These are phyloP conservation scores for Monilinia polystroma DNA, from an alignment of 2,329 filamentous ascomycete species.

Conservation along the genomic window DNA sequence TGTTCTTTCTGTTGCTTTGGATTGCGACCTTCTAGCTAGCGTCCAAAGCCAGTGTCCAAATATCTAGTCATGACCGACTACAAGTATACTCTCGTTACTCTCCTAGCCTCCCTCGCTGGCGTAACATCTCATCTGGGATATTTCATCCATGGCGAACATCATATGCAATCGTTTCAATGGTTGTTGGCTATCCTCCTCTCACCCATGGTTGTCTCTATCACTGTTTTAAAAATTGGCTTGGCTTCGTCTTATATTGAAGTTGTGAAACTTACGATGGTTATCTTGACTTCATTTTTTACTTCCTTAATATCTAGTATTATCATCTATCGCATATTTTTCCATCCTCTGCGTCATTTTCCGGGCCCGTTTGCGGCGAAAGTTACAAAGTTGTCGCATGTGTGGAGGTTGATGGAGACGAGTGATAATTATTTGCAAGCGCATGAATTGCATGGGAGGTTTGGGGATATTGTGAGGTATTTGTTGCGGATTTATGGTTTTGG, in stretches of 20 bases:
- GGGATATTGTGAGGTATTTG: conserved; percentile 32
- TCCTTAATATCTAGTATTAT: conserved; percentile 45
- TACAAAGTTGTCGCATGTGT: conserved; percentile 31
- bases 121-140: conserved; percentile 27
- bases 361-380: conserved; percentile 33
- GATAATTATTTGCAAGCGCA: conserved; percentile 28
- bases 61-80: background rate
- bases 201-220: background rate
- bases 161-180: conserved; percentile 15
- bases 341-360: conserved; percentile 37
- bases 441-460: conserved; percentile 30
- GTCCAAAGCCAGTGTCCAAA: no score
- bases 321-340: conserved; percentile 53
- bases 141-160: conserved; percentile 35
- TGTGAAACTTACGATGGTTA: background rate
- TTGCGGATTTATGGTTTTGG: background rate
- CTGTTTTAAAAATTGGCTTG: background rate
- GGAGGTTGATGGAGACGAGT: conserved; percentile 11
- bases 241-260: background rate
- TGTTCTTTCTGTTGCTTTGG: background rate
- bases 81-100: background rate
- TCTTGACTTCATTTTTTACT: background rate
- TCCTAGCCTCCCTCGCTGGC: conserved; percentile 23
- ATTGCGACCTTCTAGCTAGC: background rate
- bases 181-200: background rate